Evolutionary conservation across 2,329 filamentous ascomycete genomes (phyloP).

Genomic region (Nemania sp.): DNA sequence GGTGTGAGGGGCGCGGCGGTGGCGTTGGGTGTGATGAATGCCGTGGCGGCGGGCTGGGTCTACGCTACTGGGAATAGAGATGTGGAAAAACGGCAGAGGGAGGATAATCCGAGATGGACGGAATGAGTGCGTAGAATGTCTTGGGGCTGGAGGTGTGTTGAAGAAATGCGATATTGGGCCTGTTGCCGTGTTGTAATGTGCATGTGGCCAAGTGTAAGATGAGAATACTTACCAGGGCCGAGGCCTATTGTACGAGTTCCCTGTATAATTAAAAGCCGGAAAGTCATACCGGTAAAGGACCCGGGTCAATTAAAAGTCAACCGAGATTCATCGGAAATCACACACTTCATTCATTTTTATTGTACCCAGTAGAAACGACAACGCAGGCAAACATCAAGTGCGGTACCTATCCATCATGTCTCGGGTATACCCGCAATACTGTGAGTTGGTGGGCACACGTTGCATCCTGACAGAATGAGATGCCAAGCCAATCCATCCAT

Average conservation of each 20-base stretch:
- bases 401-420: background rate
- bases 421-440: background rate
- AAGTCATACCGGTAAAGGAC: too few species aligned
- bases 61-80: constrained; percentile 56
- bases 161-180: too few species aligned
- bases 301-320: too few species aligned
- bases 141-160: constrained; percentile 1
- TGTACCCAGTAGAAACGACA: too few species aligned
- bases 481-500: background rate
- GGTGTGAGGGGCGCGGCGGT: constrained; percentile 55
- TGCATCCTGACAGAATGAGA: too few species aligned
- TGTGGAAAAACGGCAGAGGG: constrained; percentile 52
- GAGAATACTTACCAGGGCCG: background rate
- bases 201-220: constrained; percentile 4
- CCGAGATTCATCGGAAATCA: too few species aligned
- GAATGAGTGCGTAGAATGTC: constrained; percentile 41
- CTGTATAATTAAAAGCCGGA: too few species aligned
- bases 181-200: background rate
- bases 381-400: too few species aligned
- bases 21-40: constrained; percentile 53
- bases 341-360: too few species aligned
- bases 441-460: too few species aligned
- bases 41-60: constrained; percentile 53
- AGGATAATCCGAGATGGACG: constrained; percentile 56
- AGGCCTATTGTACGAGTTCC: background rate